Evolutionary conservation across 116 monocot genomes (phyloP).

Genomic region (Trichopus zeylanicus): DNA sequence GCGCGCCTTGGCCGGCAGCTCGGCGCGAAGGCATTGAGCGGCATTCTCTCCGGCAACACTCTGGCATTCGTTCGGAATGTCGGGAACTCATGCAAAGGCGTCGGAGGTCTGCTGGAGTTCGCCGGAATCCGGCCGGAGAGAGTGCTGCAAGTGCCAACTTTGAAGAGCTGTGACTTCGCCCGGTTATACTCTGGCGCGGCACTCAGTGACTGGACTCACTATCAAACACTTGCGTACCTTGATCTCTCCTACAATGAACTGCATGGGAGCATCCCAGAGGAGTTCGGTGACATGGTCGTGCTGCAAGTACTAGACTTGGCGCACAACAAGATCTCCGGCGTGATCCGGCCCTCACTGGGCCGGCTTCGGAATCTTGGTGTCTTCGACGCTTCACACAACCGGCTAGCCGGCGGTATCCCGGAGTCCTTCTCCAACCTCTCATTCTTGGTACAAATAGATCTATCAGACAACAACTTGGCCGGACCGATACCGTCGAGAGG

Average conservation of each 20-base stretch:
- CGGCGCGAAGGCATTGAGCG: slow-evolving; percentile 32
- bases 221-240: slow-evolving; percentile 68
- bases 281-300: slow-evolving; percentile 62
- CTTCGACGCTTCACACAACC: slow-evolving; percentile 69
- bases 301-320: slow-evolving; percentile 79
- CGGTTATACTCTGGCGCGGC: slow-evolving; percentile 67
- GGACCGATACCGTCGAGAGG: slow-evolving; percentile 65
- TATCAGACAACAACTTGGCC: slow-evolving; percentile 54
- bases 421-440: slow-evolving; percentile 66
- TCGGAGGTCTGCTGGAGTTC: slow-evolving; percentile 62
- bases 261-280: slow-evolving; percentile 47
- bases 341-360: slow-evolving; percentile 56
- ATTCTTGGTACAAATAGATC: slow-evolving; percentile 67
- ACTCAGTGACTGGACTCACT: slow-evolving; percentile 51
- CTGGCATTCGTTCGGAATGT: slow-evolving; percentile 66
- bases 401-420: slow-evolving; percentile 49
- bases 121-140: slow-evolving; percentile 69
- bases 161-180: slow-evolving; percentile 67
- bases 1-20: slow-evolving; percentile 47
- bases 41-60: slow-evolving; percentile 68
- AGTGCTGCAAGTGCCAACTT: slow-evolving; percentile 55
- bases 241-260: slow-evolving; percentile 86
- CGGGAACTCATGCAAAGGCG: slow-evolving; percentile 72
- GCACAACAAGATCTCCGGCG: slow-evolving; percentile 52
- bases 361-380: slow-evolving; percentile 55